Conservation (phyloP, 106 monocot genomes). For the Cymbidium sinense region DNA sequence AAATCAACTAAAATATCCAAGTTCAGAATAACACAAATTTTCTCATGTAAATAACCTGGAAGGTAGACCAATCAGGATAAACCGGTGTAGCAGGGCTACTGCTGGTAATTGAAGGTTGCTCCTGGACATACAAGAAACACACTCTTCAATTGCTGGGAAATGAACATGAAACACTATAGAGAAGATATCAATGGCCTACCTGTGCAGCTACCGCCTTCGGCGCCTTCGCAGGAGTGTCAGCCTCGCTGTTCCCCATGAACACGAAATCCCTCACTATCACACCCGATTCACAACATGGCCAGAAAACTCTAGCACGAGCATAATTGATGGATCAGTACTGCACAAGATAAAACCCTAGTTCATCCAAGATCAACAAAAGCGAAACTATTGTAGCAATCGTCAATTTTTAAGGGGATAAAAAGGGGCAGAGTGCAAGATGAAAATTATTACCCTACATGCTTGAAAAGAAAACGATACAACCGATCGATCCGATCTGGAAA, state of each 20-base stretch:
- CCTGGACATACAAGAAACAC: conserved; percentile 20
- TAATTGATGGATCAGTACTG: not conserved
- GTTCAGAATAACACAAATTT: not conserved
- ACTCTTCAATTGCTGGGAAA: not conserved
- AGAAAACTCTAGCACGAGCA: not conserved
- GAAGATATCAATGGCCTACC: conserved; percentile 14
- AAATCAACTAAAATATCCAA: not conserved
- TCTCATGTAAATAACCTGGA: conserved; percentile 29
- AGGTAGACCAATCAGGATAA: conserved; percentile 53
- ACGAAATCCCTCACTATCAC: not conserved
- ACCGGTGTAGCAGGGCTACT: conserved; percentile 22
- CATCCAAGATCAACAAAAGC: not conserved
- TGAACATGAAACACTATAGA: not conserved
- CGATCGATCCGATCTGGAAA: not conserved
- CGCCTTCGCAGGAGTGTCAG: conserved; percentile 33
- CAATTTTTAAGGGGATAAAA: not conserved
- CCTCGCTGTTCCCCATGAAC: conserved; percentile 47
- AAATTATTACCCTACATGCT: conserved; percentile 5
- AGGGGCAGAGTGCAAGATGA: not conserved
- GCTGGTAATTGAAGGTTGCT: conserved; percentile 26
- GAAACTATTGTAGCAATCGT: not conserved
- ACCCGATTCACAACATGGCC: not conserved
- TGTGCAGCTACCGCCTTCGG: conserved; percentile 34
- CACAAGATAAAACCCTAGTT: not conserved
- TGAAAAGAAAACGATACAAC: not conserved